Evolutionary conservation across 345 rosid genomes (phyloP), one percentile per base, ranked within the genome.

Genomic region (Eucalyptus leucophloia): DNA sequence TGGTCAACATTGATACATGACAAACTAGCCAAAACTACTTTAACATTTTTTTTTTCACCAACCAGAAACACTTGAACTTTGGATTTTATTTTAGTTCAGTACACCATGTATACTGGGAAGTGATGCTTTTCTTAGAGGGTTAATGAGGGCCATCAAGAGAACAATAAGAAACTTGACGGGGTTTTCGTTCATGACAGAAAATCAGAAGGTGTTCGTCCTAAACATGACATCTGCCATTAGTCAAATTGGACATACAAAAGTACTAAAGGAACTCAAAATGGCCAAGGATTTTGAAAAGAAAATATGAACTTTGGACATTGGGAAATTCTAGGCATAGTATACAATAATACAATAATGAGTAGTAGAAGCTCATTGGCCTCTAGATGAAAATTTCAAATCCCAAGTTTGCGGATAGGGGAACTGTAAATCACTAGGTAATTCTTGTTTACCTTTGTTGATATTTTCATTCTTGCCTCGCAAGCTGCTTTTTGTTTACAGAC

Each of bases 401-500:
- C 2, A 2, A 7, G 67, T 26, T 60, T 26, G 6, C 16, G 0
- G 0, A 60, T 11, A 28, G 67, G 2, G 16, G n/a, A 58, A 26
- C 7, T 60, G 15, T 26, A 12, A 60, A 60, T 60, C 28, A 12
- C 67, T 26, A 60, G 13, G 67, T 2, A 26, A 60, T 60, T 60
- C 16, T 56, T 56, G 62, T 56, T 56, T 56, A 1, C 30, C 30
- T 23, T 9, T 9, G 30, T 56, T 18, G 13, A 0, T 24, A 24
- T 56, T 56, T 54, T 56, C 1, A 24, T 56, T 10, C 13, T 56
- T 23, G 30, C 62, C 62, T 23, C 0, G 2, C 62, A 56, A 56
- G 62, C 1, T 4, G 62, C 28, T 5, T 24, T 24, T 30, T 56
- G 12, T 56, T 56, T 56, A 30, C 13, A 56, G 62, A 24, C 30